Evolutionary conservation across 192 early-diverging fungal genomes (phyloP), one percentile per base, ranked within the genome.

Genomic region (Endogone sp.): DNA sequence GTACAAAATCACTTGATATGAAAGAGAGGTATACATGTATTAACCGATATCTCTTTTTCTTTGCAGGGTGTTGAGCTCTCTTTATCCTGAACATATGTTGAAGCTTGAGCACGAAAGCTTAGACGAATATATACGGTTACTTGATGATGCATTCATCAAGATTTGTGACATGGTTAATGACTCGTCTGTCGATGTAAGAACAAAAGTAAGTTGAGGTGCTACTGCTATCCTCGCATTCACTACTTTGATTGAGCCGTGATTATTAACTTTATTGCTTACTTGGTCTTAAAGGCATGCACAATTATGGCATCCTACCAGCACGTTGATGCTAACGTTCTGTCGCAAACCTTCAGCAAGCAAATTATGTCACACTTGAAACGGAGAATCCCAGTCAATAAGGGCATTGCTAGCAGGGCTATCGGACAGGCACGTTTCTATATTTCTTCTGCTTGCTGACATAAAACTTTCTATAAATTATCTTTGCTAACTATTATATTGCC

Each of bases 161-260:
- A 78, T 89, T n/a, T 94, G 92, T 69, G 91, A 94, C 71, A 86
- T 93, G 82, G 85, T 93, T 37, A 91, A 90, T 65, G 92, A 94
- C 70, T 77, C 80, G 30, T 87, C 88, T 2, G 82, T 90, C 60
- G 71, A 75, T 10, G 84, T 94, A 31, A 82, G 92, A 11, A 88
- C 89, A 60, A 91, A 90, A 75, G 81, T 77, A 73, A 10, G 29
- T 3, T 4, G 11, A 63, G 23, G 65, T 22, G 55, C 13, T 62
- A 25, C 23, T 25, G 27, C n/a, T n/a, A n/a, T n/a, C n/a, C n/a
- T n/a, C n/a, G n/a, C n/a, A n/a, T n/a, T n/a, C n/a, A n/a, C n/a
- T n/a, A n/a, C n/a, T n/a, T n/a, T n/a, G n/a, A n/a, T n/a, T n/a
- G n/a, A n/a, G n/a, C 21, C 23, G 27, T 66, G 1, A 28, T 4